Conservation (phyloP, 805 yeast genomes). For the Candida odintsovae region DNA sequence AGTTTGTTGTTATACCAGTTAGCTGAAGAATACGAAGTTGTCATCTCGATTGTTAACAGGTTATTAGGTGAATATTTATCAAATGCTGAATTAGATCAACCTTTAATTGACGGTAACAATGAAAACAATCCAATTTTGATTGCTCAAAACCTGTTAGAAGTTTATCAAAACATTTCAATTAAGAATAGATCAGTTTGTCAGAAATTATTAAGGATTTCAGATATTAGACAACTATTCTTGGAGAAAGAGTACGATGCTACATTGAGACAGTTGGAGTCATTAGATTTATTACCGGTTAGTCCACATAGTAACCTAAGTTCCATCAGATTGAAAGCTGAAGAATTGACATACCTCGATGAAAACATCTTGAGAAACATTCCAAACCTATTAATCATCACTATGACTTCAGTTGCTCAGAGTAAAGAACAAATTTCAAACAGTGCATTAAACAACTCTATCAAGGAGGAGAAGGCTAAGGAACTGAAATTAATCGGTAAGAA, state of each 20-base stretch:
- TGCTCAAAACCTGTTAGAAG: constrained; percentile 33
- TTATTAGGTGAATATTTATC: constrained; percentile 73
- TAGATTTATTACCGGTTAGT: constrained; percentile 63
- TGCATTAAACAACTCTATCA: constrained; percentile 40
- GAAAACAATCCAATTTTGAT: constrained; percentile 37
- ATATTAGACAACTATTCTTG: constrained; percentile 57
- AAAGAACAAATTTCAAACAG: constrained; percentile 34
- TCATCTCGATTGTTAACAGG: constrained; percentile 65
- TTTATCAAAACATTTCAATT: constrained; percentile 54
- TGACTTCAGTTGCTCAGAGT: constrained; percentile 67
- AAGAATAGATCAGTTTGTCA: constrained; percentile 62
- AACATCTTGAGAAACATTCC: constrained; percentile 76
- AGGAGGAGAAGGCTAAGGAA: constrained; percentile 47
- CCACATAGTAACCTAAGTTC: constrained; percentile 22
- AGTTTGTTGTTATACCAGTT: constrained; percentile 82
- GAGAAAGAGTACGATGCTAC: constrained; percentile 54
- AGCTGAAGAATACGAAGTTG: constrained; percentile 82
- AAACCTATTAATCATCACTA: constrained; percentile 67
- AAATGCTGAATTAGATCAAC: constrained; percentile 60
- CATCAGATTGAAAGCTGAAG: constrained; percentile 66
- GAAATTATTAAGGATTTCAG: constrained; percentile 58
- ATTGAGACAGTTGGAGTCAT: constrained; percentile 45
- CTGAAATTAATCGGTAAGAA: constrained; percentile 67
- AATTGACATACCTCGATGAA: constrained; percentile 58
- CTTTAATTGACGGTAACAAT: constrained; percentile 34